phyloP scores from a whole-genome alignment of 1,284 basidiomycete species.

The Rhodotorula sp. region DNA sequence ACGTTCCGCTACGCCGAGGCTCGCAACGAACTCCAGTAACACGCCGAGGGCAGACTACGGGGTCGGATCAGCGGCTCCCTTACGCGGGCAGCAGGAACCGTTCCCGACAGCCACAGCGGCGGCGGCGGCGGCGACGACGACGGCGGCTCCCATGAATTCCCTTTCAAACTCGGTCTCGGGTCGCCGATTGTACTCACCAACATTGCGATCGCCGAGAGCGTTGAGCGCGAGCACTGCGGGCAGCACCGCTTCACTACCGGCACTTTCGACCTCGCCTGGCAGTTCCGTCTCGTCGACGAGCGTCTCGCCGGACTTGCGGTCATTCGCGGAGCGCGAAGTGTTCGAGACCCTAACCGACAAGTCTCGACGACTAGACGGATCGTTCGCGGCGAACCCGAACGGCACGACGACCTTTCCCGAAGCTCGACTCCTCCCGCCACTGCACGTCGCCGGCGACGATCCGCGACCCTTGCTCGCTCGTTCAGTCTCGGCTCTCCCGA shows the following conservation, averaged over 20 bases:
- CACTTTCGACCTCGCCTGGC: slow-evolving; percentile 22
- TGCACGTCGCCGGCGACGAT: slow-evolving; percentile 2
- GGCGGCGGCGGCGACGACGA: neutral
- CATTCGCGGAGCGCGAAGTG: neutral
- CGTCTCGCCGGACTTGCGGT: slow-evolving; percentile 11
- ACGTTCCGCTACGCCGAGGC: neutral
- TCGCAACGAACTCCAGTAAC: neutral
- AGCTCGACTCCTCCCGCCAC: slow-evolving; percentile 2
- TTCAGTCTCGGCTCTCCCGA: neutral
- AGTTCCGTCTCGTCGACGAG: slow-evolving; percentile 17
- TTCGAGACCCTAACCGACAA: neutral
- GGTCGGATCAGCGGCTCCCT: neutral
- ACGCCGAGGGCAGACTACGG: neutral
- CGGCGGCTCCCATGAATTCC: slow-evolving; percentile 13
- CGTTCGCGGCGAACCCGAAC: no score
- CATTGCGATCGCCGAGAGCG: slow-evolving; percentile 9
- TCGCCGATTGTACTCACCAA: slow-evolving; percentile 18
- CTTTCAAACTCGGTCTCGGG: slow-evolving; percentile 27
- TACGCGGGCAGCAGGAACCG: slow-evolving; percentile 26
- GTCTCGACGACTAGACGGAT: neutral
- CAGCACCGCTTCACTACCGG: slow-evolving; percentile 9
- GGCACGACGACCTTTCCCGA: neutral
- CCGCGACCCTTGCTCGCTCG: no score
- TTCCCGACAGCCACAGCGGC: slow-evolving; percentile 16
- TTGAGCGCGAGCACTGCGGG: neutral